Evolutionary conservation across 2,329 filamentous ascomycete genomes (phyloP).

Genomic region (Phialocephala sp.): DNA sequence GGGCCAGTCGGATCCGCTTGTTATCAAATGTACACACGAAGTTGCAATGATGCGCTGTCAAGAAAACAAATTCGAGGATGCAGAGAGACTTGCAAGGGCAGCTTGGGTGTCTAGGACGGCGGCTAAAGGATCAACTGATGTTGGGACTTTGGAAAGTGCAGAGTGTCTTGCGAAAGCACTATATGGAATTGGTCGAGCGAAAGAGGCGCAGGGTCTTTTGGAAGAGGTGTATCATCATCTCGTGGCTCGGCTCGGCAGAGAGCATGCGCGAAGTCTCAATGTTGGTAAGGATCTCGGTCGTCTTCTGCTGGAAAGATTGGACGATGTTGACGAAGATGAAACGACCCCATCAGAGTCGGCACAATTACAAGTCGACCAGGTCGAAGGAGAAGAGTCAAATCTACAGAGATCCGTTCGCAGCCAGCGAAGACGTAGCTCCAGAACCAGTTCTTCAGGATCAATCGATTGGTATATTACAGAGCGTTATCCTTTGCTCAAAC

Average conservation of each 20-base stretch:
- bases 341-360: background rate
- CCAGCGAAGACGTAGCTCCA: background rate
- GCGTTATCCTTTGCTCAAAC: background rate
- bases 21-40: background rate
- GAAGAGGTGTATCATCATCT: background rate
- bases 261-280: background rate
- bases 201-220: background rate
- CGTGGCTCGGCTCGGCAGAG: constrained; percentile 1
- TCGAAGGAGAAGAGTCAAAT: background rate
- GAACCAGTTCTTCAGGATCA: background rate
- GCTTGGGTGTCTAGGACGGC: background rate
- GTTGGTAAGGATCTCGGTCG: background rate
- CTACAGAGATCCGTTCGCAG: background rate
- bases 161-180: background rate
- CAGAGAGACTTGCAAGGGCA: background rate
- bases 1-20: background rate
- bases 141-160: constrained; percentile 3
- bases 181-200: background rate
- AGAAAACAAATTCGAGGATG: background rate
- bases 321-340: background rate
- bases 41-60: background rate
- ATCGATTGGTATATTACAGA: background rate
- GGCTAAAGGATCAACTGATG: background rate
- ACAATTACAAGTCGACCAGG: background rate
- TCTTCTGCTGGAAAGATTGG: constrained; percentile 3